A percentile compares a stretch with the other conserved stretches of the same genome.
Conservation (phyloP, 2,329 filamentous ascomycete genomes). For the Colletotrichum liaoningense region DNA sequence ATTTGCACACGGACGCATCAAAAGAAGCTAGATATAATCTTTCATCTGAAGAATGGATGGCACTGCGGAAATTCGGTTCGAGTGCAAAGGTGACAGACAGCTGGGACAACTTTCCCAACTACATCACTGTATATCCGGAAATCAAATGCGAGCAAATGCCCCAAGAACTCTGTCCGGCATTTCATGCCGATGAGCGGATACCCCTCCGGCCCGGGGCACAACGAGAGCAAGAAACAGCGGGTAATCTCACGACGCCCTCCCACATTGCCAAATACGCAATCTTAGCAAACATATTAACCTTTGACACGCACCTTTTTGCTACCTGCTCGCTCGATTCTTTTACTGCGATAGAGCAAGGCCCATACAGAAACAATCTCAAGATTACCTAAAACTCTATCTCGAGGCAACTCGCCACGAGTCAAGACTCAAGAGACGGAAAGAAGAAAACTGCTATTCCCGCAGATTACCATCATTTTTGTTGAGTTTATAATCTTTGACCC, state of each 20-base stretch:
- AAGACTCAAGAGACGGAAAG: background rate
- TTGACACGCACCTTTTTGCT: background rate
- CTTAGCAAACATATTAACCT: constrained; percentile 6
- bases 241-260: constrained; percentile 5
- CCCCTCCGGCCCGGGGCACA: background rate
- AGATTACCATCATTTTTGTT: background rate
- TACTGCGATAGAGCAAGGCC: no score
- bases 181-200: background rate
- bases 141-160: background rate
- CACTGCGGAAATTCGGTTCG: no score
- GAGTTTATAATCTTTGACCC: background rate
- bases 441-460: no score
- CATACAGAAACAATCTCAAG: no score
- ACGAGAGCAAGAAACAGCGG: background rate
- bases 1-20: no score
- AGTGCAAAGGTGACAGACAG: no score
- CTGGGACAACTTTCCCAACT: background rate
- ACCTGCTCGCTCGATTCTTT: background rate
- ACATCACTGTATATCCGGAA: background rate
- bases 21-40: no score
- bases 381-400: background rate
- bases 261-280: constrained; percentile 1
- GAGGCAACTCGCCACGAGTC: background rate
- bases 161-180: background rate
- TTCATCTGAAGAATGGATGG: no score